Conservation (phyloP, 495 filamentous ascomycete genomes). For the Penicillium samsonianum region DNA sequence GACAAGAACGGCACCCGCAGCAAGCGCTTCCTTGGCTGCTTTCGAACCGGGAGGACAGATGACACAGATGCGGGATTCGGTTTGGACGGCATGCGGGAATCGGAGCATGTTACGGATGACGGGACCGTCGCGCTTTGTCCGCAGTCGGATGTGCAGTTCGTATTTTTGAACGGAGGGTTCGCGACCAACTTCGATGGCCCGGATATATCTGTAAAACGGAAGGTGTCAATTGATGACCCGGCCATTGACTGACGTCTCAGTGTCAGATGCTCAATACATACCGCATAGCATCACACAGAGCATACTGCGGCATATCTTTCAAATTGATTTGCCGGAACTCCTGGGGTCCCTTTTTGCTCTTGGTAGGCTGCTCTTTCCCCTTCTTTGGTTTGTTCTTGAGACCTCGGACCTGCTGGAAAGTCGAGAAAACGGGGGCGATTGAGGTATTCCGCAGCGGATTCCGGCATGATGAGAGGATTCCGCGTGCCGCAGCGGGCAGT, state of each 20-base stretch:
- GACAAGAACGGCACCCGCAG: slow-evolving; percentile 75
- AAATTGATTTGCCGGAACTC: slow-evolving; percentile 64
- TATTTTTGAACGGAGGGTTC: slow-evolving; percentile 76
- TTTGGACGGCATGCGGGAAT: slow-evolving; percentile 85
- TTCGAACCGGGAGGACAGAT: slow-evolving; percentile 78
- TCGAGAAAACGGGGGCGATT: slow-evolving; percentile 38
- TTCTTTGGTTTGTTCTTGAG: slow-evolving; percentile 39
- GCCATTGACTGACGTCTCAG: not conserved
- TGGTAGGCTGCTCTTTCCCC: slow-evolving; percentile 54
- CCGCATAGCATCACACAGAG: slow-evolving; percentile 93
- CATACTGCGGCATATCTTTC: slow-evolving; percentile 64
- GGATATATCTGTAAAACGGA: slow-evolving; percentile 67
- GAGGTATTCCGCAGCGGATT: slow-evolving; percentile 30
- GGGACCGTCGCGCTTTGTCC: slow-evolving; percentile 77
- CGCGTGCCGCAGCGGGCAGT: slow-evolving; percentile 44
- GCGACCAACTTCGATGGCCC: slow-evolving; percentile 86
- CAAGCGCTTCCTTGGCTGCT: slow-evolving; percentile 65
- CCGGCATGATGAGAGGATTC: slow-evolving; percentile 41
- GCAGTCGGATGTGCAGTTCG: slow-evolving; percentile 78
- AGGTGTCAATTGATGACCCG: slow-evolving; percentile 15
- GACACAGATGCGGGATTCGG: slow-evolving; percentile 80
- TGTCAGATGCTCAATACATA: slow-evolving; percentile 42
- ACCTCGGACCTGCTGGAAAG: slow-evolving; percentile 43
- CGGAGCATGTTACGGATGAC: slow-evolving; percentile 83
- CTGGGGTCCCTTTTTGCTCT: slow-evolving; percentile 64